phyloP scores from a whole-genome alignment of 176 grass and related monocot species.

The Raddia guianensis region DNA sequence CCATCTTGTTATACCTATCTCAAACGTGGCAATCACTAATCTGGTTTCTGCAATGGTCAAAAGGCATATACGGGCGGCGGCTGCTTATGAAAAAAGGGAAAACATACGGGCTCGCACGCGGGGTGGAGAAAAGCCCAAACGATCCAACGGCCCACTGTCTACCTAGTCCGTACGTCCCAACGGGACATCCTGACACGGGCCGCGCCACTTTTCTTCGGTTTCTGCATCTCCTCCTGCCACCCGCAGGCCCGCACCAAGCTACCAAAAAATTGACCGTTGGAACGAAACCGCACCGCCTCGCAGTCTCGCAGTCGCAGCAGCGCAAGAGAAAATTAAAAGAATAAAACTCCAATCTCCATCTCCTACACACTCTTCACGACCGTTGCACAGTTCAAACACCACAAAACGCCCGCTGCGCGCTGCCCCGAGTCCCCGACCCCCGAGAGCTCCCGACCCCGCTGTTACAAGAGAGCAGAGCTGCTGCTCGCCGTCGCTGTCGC shows the following conservation, averaged over 20 bases:
- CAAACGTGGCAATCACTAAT: background rate
- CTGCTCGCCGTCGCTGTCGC: background rate
- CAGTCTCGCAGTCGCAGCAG: background rate
- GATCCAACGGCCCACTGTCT: background rate
- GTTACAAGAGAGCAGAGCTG: background rate
- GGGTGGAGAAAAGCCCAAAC: background rate
- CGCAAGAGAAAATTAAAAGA: constrained; percentile 39
- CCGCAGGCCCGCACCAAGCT: background rate
- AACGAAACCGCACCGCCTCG: constrained; percentile 14
- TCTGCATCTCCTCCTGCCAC: background rate
- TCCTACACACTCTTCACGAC: constrained; percentile 33
- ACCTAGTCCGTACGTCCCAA: constrained; percentile 1
- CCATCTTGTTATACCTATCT: background rate
- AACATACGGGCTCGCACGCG: constrained; percentile 22
- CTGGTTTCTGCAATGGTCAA: background rate
- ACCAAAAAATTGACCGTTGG: constrained; percentile 55
- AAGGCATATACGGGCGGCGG: background rate
- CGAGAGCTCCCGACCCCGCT: background rate
- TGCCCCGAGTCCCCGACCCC: background rate
- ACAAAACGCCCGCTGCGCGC: constrained; percentile 17
- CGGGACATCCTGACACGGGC: constrained; percentile 30
- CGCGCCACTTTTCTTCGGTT: constrained; percentile 36
- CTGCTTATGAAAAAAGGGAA: background rate
- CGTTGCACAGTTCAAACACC: constrained; percentile 67
- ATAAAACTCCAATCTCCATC: constrained; percentile 35